Base-by-base conservation (phyloP, 2,329 filamentous ascomycete species). In the Colletotrichum nymphaeae region DNA sequence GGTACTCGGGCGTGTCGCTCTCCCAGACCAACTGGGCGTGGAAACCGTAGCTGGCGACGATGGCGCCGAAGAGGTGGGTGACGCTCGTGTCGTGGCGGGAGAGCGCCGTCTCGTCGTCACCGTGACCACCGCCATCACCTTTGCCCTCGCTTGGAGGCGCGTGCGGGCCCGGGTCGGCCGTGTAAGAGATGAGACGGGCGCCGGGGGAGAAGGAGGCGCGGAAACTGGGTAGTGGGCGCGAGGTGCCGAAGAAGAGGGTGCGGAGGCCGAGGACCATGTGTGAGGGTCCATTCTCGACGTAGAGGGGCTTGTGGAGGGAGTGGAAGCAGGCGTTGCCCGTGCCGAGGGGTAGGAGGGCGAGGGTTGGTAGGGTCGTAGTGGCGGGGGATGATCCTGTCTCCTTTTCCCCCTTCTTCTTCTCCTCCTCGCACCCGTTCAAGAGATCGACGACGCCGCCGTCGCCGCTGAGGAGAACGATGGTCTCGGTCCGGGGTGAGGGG, bases 21-120 rank as follows among this genome's bases (percentile, higher is more conserved):
- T 98, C 95, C 77, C 94, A 95, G 26, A 98, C 95, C 4, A 98
- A 88, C 55, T 93, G 92, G 35, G 95, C 94, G 79, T 98, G 96
- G 78, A 98, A 91, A 24, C 94, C 96, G 89, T 97, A 97, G 81
- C 93, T 97, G 57, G 92, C 93, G 2, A 98, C 95, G 26, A 98
- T 94, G 28, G 93, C 93, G 30, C 95, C 95, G 78, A 93, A 89
- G 28, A 93, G 84, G 58, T 82, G 80, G 0, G 80, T 78, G 5
- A 86, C 81, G 1, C 76, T 70, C 11, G 81, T 78, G 37, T 81
- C 77, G n/a, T 81, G 69, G 62, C 81, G 81, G 3, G 77, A 72
- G 19, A 49, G 42, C 19, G 42, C 9, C 7, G 79, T 19, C 37
- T 42, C 63, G 1, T 12, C 9, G 32, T 35, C 11, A 12, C 32